Percentiles rank a stretch among this genome's conserved stretches.
These are phyloP conservation scores for Flueggea neowawraea DNA, from an alignment of 441 rosid species.

Conservation along the genomic window DNA sequence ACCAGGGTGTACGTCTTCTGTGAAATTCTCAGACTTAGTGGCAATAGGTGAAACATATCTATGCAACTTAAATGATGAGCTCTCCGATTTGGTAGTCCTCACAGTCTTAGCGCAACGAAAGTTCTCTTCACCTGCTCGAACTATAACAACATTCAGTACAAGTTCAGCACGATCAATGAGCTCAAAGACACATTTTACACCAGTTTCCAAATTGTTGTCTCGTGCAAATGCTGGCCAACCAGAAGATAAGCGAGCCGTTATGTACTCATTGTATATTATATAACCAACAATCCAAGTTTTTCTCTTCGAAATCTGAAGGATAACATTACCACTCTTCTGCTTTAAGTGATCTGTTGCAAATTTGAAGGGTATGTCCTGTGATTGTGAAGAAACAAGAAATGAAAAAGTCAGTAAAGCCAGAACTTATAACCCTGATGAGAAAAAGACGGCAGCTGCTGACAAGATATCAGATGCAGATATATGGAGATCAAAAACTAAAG, in stretches of 20 bases:
- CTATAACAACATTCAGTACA: conserved; percentile 16
- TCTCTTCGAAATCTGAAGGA: conserved; percentile 13
- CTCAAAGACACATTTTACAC: conserved; percentile 29
- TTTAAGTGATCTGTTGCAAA: conserved; percentile 11
- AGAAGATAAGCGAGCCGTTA: not conserved
- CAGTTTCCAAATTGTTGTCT: conserved; percentile 17
- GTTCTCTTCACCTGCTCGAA: not conserved
- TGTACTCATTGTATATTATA: no score
- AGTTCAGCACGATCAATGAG: conserved; percentile 4
- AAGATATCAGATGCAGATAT: no score
- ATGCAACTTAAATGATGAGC: no score
- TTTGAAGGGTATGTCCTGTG: conserved; percentile 7
- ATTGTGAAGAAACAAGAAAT: not conserved
- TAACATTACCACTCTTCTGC: no score
- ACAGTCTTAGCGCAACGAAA: not conserved
- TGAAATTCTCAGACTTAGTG: no score
- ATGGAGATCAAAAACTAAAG: no score
- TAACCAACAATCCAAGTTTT: conserved; percentile 18
- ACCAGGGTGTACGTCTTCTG: no score
- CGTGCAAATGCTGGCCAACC: conserved; percentile 22
- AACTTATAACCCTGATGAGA: not conserved
- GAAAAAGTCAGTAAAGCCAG: not conserved
- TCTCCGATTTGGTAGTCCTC: no score
- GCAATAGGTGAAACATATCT: no score
- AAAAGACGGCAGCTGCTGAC: not conserved